phyloP scores from a whole-genome alignment of 2,329 filamentous ascomycete species.

The Colletotrichum gigasporum region DNA sequence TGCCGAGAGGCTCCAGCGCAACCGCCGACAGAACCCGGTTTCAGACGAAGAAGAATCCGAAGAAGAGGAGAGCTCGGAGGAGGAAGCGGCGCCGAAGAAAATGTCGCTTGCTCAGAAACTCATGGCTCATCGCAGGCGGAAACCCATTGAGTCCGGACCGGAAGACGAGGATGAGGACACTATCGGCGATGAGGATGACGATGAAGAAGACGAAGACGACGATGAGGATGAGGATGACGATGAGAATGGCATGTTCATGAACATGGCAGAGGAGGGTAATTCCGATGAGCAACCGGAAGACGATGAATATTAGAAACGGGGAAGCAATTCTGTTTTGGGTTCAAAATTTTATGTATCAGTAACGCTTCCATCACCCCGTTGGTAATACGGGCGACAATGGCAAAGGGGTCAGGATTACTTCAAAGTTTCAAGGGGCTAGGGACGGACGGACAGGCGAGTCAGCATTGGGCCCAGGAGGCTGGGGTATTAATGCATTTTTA shows the following conservation, averaged over 20 bases:
- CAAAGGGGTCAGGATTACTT: too few species aligned
- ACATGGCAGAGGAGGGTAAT: constrained; percentile 44
- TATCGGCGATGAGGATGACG: constrained; percentile 33
- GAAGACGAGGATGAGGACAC: constrained; percentile 34
- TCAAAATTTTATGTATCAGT: too few species aligned
- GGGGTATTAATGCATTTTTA: too few species aligned
- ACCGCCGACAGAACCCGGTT: constrained; percentile 17
- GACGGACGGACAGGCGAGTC: too few species aligned
- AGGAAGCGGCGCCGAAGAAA: constrained; percentile 18
- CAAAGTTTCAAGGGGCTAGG: too few species aligned
- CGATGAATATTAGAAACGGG: constrained; percentile 8
- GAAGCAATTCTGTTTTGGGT: not conserved
- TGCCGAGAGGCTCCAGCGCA: constrained; percentile 17
- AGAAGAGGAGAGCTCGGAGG: constrained; percentile 11
- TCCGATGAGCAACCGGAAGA: constrained; percentile 3
- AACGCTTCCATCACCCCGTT: too few species aligned
- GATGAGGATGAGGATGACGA: constrained; percentile 34
- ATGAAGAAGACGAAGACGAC: constrained; percentile 25
- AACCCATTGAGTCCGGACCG: constrained; percentile 32
- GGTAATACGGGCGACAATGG: too few species aligned
- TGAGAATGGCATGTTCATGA: constrained; percentile 39
- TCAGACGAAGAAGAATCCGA: constrained; percentile 16
- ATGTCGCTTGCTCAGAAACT: constrained; percentile 38
- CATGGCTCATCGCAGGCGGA: constrained; percentile 31
- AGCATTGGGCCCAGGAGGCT: too few species aligned